These are phyloP conservation scores for Lyophyllum decastes DNA, from an alignment of 768 basidiomycete species.

Conservation along the genomic window DNA sequence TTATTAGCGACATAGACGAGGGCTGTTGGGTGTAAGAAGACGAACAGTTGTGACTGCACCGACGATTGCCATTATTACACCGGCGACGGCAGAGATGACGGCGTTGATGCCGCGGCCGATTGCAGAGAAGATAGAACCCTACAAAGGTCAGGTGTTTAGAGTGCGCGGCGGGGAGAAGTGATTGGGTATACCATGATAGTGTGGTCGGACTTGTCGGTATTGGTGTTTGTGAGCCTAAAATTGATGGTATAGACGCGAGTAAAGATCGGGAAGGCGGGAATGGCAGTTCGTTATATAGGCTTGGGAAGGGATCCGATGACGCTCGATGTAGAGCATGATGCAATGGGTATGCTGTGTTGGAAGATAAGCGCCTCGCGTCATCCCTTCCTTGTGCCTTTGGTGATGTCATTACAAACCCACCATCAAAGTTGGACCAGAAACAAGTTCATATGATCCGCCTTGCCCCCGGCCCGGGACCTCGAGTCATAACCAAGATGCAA, in stretches of 20 bases:
- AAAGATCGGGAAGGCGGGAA: background rate
- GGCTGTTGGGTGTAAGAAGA: slow-evolving; percentile 7
- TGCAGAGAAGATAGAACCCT: slow-evolving; percentile 68
- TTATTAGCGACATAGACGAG: background rate
- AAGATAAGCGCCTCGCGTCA: no score
- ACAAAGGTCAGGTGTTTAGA: background rate
- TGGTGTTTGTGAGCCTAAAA: background rate
- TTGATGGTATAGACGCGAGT: background rate
- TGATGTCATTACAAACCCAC: no score
- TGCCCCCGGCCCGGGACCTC: background rate
- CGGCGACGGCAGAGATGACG: slow-evolving; percentile 63
- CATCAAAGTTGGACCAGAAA: no score
- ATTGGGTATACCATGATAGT: background rate
- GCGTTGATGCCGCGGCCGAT: slow-evolving; percentile 63
- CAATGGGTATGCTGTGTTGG: background rate
- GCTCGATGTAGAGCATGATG: background rate
- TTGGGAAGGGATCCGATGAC: background rate
- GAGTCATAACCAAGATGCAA: no score
- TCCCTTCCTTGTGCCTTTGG: no score
- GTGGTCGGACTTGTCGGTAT: background rate
- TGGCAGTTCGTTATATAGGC: background rate
- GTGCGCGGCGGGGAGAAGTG: background rate
- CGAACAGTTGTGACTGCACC: slow-evolving; percentile 57
- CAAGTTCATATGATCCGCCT: background rate
- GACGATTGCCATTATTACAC: slow-evolving; percentile 61